phyloP scores from a whole-genome alignment of 2,329 filamentous ascomycete species.

The Arthrobotrys entomopaga region DNA sequence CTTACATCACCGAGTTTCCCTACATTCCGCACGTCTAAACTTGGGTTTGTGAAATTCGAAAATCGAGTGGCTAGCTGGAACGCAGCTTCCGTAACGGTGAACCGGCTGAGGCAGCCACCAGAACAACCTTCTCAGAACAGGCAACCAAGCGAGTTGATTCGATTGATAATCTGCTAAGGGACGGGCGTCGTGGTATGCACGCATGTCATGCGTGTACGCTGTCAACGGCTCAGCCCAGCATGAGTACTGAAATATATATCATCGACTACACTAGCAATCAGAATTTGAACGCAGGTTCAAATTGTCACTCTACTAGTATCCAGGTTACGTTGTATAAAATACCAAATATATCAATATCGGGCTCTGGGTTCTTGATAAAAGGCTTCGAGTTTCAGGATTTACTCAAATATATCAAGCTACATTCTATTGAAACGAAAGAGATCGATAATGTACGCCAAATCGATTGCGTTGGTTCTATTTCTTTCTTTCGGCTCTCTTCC shows the following conservation, averaged over 20 bases:
- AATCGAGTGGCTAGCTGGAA: conserved; percentile 21
- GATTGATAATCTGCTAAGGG: conserved; percentile 5
- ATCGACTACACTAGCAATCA: neutral
- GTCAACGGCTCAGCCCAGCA: too few relatives aligned
- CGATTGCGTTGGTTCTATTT: conserved; percentile 16
- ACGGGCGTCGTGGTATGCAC: neutral
- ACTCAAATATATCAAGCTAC: neutral
- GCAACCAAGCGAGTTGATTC: conserved; percentile 37
- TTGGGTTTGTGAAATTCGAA: too few relatives aligned
- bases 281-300: neutral
- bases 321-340: conserved; percentile 5
- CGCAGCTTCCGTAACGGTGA: conserved; percentile 48
- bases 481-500: conserved; percentile 14
- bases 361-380: neutral
- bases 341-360: conserved; percentile 11
- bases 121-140: conserved; percentile 38
- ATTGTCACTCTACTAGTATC: conserved; percentile 31
- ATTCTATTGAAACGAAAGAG: conserved; percentile 12
- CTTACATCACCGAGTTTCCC: too few relatives aligned
- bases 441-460: conserved; percentile 31
- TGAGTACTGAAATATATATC: neutral
- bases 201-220: too few relatives aligned
- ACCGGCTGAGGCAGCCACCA: conserved; percentile 37
- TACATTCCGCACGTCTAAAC: too few relatives aligned
- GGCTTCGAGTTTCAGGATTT: neutral